Base-by-base conservation (phyloP, 2,329 filamentous ascomycete species). In the Juglanconis oblonga region DNA sequence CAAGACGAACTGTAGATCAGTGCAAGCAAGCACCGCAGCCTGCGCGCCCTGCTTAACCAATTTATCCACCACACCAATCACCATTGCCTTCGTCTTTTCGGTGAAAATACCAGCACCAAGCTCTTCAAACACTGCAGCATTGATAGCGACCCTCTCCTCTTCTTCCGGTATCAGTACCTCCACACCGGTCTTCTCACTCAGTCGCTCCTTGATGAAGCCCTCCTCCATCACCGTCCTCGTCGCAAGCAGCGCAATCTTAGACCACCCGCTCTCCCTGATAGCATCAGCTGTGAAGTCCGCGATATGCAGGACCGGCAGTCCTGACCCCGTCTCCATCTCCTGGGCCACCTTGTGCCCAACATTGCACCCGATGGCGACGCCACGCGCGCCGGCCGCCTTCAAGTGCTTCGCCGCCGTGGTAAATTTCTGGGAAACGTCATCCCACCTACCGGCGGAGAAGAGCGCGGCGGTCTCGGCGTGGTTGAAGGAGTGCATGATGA, bases 381-480 rank as follows among this genome's bases (percentile, higher is more conserved):
- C 55, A 24, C 64, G 49, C 5, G 65, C 66, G 11, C 65, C 66
- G 6, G 56, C 58, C n/a, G 29, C 6, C 35, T 62, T 55, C 42
- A 67, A 52, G 36, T 62, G 44, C 5, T 42, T 51, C 17, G 63
- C 70, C 1, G 75, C 72, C 50, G 69, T 64, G 49, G 78, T 70
- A 58, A 79, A 73, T 6, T 61, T 63, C 47, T 76, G 72, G 7
- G 76, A 68, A 57, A 82, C 80, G 2, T 67, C 66, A 66, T 81
- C 75, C 47, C 73, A 73, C 8, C 70, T 64, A 38, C 81, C 70
- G 65, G 77, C 74, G n/a, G 78, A 76, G 60, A 82, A 80, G 3
- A 78, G 61, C 0, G 31, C 49, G 33, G 53, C 56, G 1, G 57
- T 64, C 11, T 62, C 64, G 5, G 62, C 62, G 42, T 55, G 62